Base-by-base conservation (phyloP, 164 flowering plant genomes). In the Liquidambar formosana region DNA sequence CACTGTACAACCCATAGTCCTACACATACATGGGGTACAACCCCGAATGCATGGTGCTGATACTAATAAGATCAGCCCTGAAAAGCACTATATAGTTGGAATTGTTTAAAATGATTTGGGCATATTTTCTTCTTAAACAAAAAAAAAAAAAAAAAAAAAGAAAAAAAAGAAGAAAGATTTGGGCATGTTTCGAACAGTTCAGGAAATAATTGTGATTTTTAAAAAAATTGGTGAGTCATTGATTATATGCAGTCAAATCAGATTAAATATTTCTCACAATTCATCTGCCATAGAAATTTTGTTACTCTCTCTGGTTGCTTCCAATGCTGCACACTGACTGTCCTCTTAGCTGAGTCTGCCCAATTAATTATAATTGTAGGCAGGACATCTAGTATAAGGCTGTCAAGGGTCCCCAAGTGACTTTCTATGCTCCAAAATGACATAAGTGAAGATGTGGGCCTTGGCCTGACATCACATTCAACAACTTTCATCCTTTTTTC, bases 361-460 rank as follows among this genome's bases (percentile, higher is more conserved):
- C n/a, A n/a, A 53, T 19, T 53, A n/a, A 53, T 15, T 53, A 53
- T 53, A 53, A 19, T 19, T 53, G 26, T 19, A 19, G 57, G 23
- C 57, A 53, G 19, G 10, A n/a, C 9, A 3, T 53, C 57, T 53
- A n/a, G 57, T 53, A 5, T n/a, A 21, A 19, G 21, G 25, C 57
- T 53, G 57, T 53, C 57, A 22, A 53, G 57, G 57, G 57, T 21
- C 57, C 57, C 57, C 57, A n/a, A n/a, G n/a, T n/a, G 19, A 11
- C 26, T 52, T 16, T 2, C 57, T 52, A 19, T 52, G 57, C 57
- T 52, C 16, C 57, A 52, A n/a, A 52, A 52, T 52, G 23, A 52
- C 22, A 52, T 11, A 52, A 52, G 25, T 52, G 57, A 11, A 19
- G 4, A 18, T 52, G n/a, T n/a, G n/a, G n/a, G n/a, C n/a, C n/a